Evolutionary conservation across 176 grass and related monocot species (phyloP).

Genomic region (Poa pratensis): DNA sequence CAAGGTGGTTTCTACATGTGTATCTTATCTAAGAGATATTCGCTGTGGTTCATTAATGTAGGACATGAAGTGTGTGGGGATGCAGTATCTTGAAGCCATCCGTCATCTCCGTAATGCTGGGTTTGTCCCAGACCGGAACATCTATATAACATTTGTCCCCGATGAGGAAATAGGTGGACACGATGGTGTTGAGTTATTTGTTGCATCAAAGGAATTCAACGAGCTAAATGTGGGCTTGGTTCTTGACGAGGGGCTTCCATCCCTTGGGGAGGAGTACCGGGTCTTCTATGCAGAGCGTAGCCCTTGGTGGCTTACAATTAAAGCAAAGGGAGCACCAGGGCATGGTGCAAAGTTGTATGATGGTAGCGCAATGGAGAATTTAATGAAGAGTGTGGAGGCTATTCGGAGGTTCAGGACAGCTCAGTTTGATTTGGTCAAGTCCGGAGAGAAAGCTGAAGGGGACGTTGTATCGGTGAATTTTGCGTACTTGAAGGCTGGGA

Average conservation of each 20-base stretch:
- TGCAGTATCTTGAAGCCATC: constrained; percentile 99
- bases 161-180: constrained; percentile 92
- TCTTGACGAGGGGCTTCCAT: constrained; percentile 90
- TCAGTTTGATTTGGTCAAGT: constrained; percentile 93
- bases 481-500: constrained; percentile 88
- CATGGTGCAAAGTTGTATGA: constrained; percentile 93
- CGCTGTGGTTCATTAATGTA: constrained; percentile 27
- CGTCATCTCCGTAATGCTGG: constrained; percentile 52
- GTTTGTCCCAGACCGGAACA: constrained; percentile 71
- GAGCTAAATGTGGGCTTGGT: constrained; percentile 76
- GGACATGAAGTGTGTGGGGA: constrained; percentile 99
- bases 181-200: constrained; percentile 56
- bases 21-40: constrained; percentile 14
- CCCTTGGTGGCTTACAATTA: constrained; percentile 86
- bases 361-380: constrained; percentile 94
- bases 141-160: constrained; percentile 90
- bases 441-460: constrained; percentile 73
- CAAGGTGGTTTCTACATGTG: constrained; percentile 4
- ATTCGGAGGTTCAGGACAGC: constrained; percentile 76
- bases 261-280: constrained; percentile 68
- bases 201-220: constrained; percentile 65
- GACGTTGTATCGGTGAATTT: constrained; percentile 93
- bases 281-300: constrained; percentile 91
- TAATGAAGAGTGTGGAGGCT: constrained; percentile 91
- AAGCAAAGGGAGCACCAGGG: constrained; percentile 70